Percentiles rank a stretch among this genome's conserved stretches.
Evolutionary conservation across 495 filamentous ascomycete genomes (phyloP).

Genomic region (Cladorrhinum samala): DNA sequence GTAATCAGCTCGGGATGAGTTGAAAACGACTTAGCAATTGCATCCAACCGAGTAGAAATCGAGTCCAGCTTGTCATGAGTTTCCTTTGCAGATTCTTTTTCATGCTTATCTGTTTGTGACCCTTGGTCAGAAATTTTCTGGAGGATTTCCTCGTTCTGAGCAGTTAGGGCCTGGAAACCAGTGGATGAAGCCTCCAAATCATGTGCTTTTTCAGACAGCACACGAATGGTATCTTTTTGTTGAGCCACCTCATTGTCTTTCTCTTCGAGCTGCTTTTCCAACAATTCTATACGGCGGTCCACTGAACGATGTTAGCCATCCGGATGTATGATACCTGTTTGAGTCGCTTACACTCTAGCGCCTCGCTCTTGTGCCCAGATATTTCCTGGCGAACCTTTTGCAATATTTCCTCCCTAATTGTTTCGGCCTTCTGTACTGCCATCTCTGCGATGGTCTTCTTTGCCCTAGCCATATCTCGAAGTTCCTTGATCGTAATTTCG

Average conservation of each 20-base stretch:
- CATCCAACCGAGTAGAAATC: conserved; percentile 10
- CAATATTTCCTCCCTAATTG: conserved; percentile 26
- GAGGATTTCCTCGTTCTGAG: conserved; percentile 29
- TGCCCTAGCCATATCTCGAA: conserved; percentile 15
- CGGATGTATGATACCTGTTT: background rate
- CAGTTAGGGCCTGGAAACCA: conserved; percentile 21
- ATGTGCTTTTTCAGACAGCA: conserved; percentile 23
- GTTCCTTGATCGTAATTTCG: conserved; percentile 18
- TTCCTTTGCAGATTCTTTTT: conserved; percentile 7
- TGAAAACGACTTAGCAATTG: background rate
- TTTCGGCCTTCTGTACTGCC: conserved; percentile 24
- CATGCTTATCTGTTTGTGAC: conserved; percentile 5
- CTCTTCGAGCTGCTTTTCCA: conserved; percentile 20
- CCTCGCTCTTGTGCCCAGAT: conserved; percentile 21
- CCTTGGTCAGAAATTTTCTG: conserved; percentile 22
- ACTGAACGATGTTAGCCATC: conserved; percentile 18
- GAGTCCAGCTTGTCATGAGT: conserved; percentile 8
- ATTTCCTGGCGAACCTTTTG: conserved; percentile 25
- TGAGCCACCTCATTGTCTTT: conserved; percentile 26
- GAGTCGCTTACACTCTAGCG: conserved; percentile 22
- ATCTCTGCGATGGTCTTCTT: conserved; percentile 20
- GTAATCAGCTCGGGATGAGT: conserved; percentile 9
- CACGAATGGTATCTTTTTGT: conserved; percentile 19
- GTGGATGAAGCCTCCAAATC: conserved; percentile 22
- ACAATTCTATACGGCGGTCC: conserved; percentile 18